A percentile compares a stretch with the other conserved stretches of the same genome.
These are phyloP conservation scores for Tylopilus sp. DNA, from an alignment of 1,284 basidiomycete genomes.

Conservation along the genomic window DNA sequence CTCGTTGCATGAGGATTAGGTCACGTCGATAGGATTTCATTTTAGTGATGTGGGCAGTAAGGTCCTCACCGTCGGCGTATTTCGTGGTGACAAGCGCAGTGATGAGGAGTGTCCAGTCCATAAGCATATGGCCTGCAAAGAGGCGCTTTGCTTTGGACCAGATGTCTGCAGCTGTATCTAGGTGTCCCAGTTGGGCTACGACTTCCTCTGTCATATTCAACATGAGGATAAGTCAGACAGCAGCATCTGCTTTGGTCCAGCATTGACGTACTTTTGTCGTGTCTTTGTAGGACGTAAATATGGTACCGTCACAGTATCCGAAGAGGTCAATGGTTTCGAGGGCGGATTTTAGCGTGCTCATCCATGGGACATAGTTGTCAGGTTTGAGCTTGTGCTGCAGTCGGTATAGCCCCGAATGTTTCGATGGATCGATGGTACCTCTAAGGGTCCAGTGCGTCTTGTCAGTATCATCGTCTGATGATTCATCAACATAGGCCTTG, in stretches of 20 bases:
- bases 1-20: background rate
- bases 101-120: constrained; percentile 9
- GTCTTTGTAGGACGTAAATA: background rate
- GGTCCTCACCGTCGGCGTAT: background rate
- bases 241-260: constrained; percentile 10
- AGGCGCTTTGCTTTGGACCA: constrained; percentile 3
- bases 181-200: background rate
- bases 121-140: constrained; percentile 6
- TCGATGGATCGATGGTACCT: too few relatives aligned
- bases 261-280: background rate
- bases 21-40: constrained; percentile 4
- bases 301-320: too few relatives aligned
- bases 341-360: background rate
- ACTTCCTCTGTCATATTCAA: constrained; percentile 11
- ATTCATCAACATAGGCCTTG: too few relatives aligned
- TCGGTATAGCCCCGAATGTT: too few relatives aligned
- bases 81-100: background rate
- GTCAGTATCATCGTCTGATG: too few relatives aligned
- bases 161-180: constrained; percentile 5
- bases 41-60: constrained; percentile 1
- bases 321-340: too few relatives aligned
- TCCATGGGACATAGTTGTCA: constrained; percentile 7
- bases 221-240: constrained; percentile 7
- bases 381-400: background rate
- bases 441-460: too few relatives aligned